These are phyloP conservation scores for Xylariaceae sp. DNA, from an alignment of 2,329 filamentous ascomycete genomes.

Conservation along the genomic window DNA sequence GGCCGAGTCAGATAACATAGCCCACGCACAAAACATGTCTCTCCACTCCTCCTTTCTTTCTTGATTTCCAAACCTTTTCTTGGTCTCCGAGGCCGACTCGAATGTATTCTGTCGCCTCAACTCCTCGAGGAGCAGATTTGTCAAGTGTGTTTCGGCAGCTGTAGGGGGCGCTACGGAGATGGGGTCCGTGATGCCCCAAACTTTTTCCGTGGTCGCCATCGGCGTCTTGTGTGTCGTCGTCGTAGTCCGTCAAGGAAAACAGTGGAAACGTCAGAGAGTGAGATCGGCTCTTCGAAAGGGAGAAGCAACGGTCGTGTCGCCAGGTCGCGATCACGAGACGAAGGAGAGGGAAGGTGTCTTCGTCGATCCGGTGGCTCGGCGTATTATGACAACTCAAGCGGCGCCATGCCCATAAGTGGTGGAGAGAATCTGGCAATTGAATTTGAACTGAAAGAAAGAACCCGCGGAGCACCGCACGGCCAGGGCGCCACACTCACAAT, in stretches of 20 bases:
- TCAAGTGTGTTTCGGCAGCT: conserved; percentile 67
- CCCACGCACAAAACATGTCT: too few species aligned
- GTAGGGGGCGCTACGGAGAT: conserved; percentile 76
- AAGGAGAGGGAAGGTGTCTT: background rate
- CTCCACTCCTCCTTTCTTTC: too few species aligned
- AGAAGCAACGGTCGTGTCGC: background rate
- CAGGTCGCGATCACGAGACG: too few species aligned
- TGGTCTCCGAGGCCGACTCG: conserved; percentile 74
- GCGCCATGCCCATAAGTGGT: background rate
- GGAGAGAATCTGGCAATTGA: too few species aligned
- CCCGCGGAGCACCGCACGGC: too few species aligned
- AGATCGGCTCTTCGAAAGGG: background rate
- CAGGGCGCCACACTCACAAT: too few species aligned
- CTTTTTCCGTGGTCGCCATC: conserved; percentile 27
- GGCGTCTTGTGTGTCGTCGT: background rate
- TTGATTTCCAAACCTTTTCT: conserved; percentile 63
- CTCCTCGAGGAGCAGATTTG: conserved; percentile 75
- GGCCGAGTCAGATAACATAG: conserved; percentile 13
- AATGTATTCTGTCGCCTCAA: conserved; percentile 88
- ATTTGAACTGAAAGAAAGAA: too few species aligned
- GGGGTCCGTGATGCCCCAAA: conserved; percentile 70
- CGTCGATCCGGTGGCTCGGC: background rate
- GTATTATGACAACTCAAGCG: background rate
- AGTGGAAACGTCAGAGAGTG: background rate
- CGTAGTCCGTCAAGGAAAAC: too few species aligned